A percentile compares a stretch with the other conserved stretches of the same genome.
Evolutionary conservation across 2,329 filamentous ascomycete species (phyloP).

Genomic region (Penicillium vulpinum): DNA sequence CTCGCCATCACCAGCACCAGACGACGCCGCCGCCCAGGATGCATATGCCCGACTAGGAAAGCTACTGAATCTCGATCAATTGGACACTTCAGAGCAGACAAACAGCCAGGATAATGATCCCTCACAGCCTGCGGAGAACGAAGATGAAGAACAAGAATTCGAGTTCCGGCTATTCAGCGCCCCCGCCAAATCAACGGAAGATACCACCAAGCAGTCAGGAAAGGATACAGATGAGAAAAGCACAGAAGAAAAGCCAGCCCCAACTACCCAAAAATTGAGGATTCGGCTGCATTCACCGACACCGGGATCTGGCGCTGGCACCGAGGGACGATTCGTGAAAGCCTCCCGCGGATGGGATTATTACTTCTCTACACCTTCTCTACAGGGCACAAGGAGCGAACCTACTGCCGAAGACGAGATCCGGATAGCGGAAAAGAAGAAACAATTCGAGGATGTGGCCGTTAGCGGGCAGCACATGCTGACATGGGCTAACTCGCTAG

Average conservation of each 20-base stretch:
- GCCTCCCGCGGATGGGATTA: constrained; percentile 46
- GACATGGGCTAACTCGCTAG: constrained; percentile 27
- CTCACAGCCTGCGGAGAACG: constrained; percentile 9
- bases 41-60: constrained; percentile 34
- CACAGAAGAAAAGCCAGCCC: not conserved
- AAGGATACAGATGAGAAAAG: constrained; percentile 1
- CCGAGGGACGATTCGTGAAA: constrained; percentile 41
- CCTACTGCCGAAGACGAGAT: constrained; percentile 12
- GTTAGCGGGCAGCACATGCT: constrained; percentile 37
- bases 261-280: constrained; percentile 38
- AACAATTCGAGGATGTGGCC: constrained; percentile 39
- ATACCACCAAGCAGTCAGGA: not conserved
- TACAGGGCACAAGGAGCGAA: constrained; percentile 17
- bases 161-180: constrained; percentile 46
- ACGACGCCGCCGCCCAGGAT: constrained; percentile 29
- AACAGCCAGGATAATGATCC: constrained; percentile 1
- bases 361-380: constrained; percentile 41
- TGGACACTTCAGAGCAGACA: constrained; percentile 13
- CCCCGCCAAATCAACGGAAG: constrained; percentile 22
- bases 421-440: constrained; percentile 19
- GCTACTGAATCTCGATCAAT: constrained; percentile 36
- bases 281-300: constrained; percentile 43
- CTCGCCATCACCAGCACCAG: constrained; percentile 31
- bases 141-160: constrained; percentile 46
- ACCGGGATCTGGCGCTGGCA: constrained; percentile 26